Percentiles rank a stretch among this genome's conserved stretches.
Conservation (phyloP, 2,329 filamentous ascomycete genomes). For the Alternaria conjuncta region DNA sequence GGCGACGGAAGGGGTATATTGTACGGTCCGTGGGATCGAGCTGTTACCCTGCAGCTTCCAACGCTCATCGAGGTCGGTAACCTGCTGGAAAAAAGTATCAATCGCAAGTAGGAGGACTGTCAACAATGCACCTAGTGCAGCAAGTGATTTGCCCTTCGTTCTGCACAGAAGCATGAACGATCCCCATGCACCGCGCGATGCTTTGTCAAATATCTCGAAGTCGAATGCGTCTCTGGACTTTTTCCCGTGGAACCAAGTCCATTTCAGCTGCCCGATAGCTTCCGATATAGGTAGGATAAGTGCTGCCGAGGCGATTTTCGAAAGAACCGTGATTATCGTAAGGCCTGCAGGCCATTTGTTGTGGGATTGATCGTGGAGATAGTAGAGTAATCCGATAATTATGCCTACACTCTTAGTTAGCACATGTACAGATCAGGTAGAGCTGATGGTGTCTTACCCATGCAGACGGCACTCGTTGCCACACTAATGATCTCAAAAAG, state of each 20-base stretch:
- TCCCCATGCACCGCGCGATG: conserved; percentile 31
- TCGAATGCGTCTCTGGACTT: conserved; percentile 28
- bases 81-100: conserved; percentile 43
- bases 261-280: conserved; percentile 42
- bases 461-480: conserved; percentile 39
- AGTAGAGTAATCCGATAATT: conserved; percentile 43
- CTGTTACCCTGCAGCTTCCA: conserved; percentile 14
- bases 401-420: conserved; percentile 1
- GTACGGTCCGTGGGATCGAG: conserved; percentile 14
- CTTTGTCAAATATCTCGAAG: conserved; percentile 43
- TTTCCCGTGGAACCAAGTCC: conserved; percentile 34
- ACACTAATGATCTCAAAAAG: conserved; percentile 38
- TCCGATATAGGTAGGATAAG: conserved; percentile 35
- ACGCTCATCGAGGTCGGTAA: conserved; percentile 17
- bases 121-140: conserved; percentile 25
- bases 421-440: neutral
- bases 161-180: conserved; percentile 25
- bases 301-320: conserved; percentile 34
- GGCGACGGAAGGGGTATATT: conserved; percentile 5
- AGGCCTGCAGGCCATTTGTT: conserved; percentile 40
- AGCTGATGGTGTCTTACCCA: conserved; percentile 15
- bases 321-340: conserved; percentile 27
- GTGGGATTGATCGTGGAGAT: conserved; percentile 34
- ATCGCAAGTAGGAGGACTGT: conserved; percentile 29
- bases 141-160: conserved; percentile 27